Base-by-base conservation (phyloP, 1,284 basidiomycete genomes). In the Heterobasidion parviporum region DNA sequence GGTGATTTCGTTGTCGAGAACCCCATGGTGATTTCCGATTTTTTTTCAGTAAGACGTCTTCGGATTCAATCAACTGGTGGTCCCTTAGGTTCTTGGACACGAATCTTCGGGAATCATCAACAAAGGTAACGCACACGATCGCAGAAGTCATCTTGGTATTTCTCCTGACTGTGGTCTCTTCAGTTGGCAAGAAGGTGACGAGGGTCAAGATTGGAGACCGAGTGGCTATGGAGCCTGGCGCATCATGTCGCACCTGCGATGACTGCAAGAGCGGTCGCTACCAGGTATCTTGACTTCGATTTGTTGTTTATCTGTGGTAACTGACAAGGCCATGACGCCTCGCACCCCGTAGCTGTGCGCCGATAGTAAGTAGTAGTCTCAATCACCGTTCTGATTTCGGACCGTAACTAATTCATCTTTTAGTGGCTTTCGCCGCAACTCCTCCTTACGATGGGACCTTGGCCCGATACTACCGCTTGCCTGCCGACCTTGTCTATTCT, bases 361-460 rank as follows among this genome's bases (percentile, higher is more conserved):
- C 1, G 76, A 92, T n/a, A 41, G 38, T 41, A n/a, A 41, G 38
- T 41, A 10, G n/a, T 41, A 10, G 4, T 41, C 2, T n/a, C 10
- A 3, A 8, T 41, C 10, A 41, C 38, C n/a, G 10, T n/a, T n/a
- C 38, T n/a, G 10, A 41, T 41, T 6, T 41, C 8, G 26, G 38
- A 8, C 38, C n/a, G 38, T 3, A 12, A 12, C 4, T 8, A 5
- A 12, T 41, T 41, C 38, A 10, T 41, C 38, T 41, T 12, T 41
- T n/a, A 56, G 84, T 94, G 63, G 73, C 81, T 55, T 93, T 95
- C 66, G 92, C 92, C 32, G 92, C 94, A 2, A 94, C 94, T 9
- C 94, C 93, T 53, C 92, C 93, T 0, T 83, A 88, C 66, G 91
- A 95, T 65, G 94, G 94, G 50, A 95, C 94, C 14, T 79, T 96